These are phyloP conservation scores for Dipteronia sinensis DNA, from an alignment of 345 rosid species.

Conservation along the genomic window DNA sequence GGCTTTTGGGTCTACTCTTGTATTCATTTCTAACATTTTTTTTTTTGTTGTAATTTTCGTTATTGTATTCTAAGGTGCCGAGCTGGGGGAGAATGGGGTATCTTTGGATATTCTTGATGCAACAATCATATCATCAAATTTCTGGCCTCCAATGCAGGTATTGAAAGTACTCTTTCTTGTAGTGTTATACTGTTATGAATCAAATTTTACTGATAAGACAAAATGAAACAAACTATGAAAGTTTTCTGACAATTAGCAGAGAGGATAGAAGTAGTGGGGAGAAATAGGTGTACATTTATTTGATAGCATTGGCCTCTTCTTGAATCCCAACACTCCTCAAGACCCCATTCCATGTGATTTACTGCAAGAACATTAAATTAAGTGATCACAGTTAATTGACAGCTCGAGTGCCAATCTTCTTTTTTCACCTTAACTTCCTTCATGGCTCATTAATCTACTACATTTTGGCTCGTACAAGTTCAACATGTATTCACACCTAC, in stretches of 20 bases:
- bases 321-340: neutral
- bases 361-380: slow-evolving; percentile 6
- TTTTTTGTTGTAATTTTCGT: slow-evolving; percentile 14
- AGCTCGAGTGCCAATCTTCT: neutral
- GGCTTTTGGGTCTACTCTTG: slow-evolving; percentile 20
- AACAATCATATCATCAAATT: slow-evolving; percentile 86
- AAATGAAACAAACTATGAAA: neutral
- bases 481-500: neutral
- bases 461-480: neutral
- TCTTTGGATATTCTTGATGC: slow-evolving; percentile 72
- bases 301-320: neutral
- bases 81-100: slow-evolving; percentile 41
- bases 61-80: slow-evolving; percentile 50
- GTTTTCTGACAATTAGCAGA: neutral
- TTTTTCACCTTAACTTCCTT: neutral
- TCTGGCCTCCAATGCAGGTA: slow-evolving; percentile 99
- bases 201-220: too few species aligned
- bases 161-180: neutral
- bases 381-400: neutral
- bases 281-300: neutral
- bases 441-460: neutral
- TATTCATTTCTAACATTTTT: neutral
- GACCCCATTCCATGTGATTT: neutral
- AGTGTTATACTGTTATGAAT: neutral
- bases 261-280: neutral